A percentile compares a stretch with the other conserved stretches of the same genome.
Conservation (phyloP, 1,284 basidiomycete genomes). For the Ustilago esculenta region DNA sequence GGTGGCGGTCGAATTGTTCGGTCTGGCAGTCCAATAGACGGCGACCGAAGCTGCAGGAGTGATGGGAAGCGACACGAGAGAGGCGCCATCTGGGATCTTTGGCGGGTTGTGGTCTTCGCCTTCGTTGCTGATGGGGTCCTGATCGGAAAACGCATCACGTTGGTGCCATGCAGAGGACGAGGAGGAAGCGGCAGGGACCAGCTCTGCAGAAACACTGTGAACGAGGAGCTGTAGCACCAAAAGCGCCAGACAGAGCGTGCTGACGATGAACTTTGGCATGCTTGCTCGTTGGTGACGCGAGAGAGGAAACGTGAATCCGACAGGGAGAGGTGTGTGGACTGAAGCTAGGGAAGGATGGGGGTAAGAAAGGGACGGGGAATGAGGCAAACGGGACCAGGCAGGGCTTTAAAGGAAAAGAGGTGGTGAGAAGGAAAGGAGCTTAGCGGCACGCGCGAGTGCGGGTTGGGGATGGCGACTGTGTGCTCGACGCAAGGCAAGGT, state of each 20-base stretch:
- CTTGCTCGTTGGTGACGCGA: background rate
- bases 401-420: too few species aligned
- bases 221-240: constrained; percentile 11
- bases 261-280: background rate
- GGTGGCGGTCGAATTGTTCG: constrained; percentile 40
- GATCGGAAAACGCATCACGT: constrained; percentile 40
- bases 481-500: too few species aligned
- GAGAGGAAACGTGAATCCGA: too few species aligned
- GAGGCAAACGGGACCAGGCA: too few species aligned
- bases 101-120: constrained; percentile 46
- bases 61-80: constrained; percentile 47
- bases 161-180: background rate
- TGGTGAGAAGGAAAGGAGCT: too few species aligned
- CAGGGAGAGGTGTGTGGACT: too few species aligned
- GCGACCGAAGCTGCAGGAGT: constrained; percentile 22
- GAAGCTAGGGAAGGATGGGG: too few species aligned
- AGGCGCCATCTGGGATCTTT: constrained; percentile 42
- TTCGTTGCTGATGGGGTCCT: constrained; percentile 33
- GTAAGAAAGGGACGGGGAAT: too few species aligned
- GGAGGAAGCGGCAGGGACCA: background rate
- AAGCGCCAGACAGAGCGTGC: constrained; percentile 13
- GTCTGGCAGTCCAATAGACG: constrained; percentile 50
- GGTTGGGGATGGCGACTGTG: too few species aligned
- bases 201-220: background rate
- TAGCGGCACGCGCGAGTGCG: too few species aligned